Base-by-base conservation (phyloP, 176 grass and related monocot species). In the Chrysopogon serrulatus region DNA sequence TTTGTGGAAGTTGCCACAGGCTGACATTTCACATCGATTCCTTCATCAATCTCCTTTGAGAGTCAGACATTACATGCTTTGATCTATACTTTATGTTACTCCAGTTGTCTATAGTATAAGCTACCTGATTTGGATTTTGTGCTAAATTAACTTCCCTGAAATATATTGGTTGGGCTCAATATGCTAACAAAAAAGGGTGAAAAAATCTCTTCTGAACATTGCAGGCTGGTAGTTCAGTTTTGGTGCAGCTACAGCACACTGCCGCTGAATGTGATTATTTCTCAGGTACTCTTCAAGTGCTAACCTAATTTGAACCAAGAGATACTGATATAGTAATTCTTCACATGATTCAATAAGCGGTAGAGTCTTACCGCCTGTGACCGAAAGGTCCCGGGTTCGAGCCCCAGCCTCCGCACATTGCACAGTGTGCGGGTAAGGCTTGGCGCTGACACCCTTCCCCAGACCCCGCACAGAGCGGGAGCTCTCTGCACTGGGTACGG, bases 201-300 rank as follows among this genome's bases (percentile, higher is more conserved):
- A 24, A 39, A 7, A 35, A 78, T 37, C 21, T 73, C 40, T 53
- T 71, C 10, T 79, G 81, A 66, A 65, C 19, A 49, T 88, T 94
- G 36, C 85, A 95, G 96, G 89, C 14, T 98, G 24, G 72, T 90
- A 49, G 91, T 98, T 87, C 96, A 98, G 60, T 90, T 98, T 74
- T 98, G 96, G 96, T 95, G 93, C 87, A 98, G 96, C 89, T 98
- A 94, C 91, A 92, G 85, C 87, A 95, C 93, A 39, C 88, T 98
- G 65, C 96, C 96, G 21, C 83, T 94, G 40, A 98, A 98, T 75
- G 96, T 98, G 60, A 93, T 98, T 66, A 95, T 98, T 68, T 90
- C 91, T 65, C 96, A 98, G 96, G 96, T 98, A 95, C 45, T 56
- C 31, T 70, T 37, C 18, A 41, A 40, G 13, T 16, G 6, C 18